A percentile compares a stretch with the other conserved stretches of the same genome.
These are phyloP conservation scores for Penstemon barbatus DNA, from an alignment of 257 asterid genomes.

Conservation along the genomic window DNA sequence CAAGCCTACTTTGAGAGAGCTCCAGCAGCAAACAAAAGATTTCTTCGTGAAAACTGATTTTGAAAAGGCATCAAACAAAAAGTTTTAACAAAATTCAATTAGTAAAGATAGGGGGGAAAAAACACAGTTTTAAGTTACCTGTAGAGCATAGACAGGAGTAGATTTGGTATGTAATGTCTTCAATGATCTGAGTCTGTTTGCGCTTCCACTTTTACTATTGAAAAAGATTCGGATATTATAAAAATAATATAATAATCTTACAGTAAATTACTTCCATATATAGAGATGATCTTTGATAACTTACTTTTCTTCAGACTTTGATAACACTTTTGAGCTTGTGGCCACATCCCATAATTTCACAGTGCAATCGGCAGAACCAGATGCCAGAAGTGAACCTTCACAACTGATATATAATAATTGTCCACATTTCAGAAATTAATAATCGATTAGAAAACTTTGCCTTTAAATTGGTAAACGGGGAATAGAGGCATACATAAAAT, in stretches of 20 bases:
- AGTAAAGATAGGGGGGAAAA: background rate
- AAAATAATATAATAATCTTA: background rate
- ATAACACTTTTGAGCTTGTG: conserved; percentile 61
- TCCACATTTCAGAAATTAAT: conserved; percentile 14
- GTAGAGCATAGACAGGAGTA: conserved; percentile 59
- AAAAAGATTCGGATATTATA: background rate
- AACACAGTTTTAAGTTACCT: conserved; percentile 30
- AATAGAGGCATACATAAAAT: background rate
- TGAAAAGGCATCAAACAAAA: background rate
- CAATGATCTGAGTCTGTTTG: conserved; percentile 72
- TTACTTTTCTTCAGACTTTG: conserved; percentile 75
- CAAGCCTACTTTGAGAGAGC: conserved; percentile 47
- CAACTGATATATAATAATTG: conserved; percentile 54
- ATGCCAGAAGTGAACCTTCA: conserved; percentile 98
- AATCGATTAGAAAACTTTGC: conserved; percentile 8
- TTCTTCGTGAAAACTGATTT: conserved; percentile 59
- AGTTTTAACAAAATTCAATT: background rate
- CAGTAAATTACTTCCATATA: background rate
- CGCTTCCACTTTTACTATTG: conserved; percentile 61
- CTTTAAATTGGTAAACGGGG: conserved; percentile 14
- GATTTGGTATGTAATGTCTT: conserved; percentile 70
- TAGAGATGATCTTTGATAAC: conserved; percentile 16
- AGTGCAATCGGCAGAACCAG: conserved; percentile 98
- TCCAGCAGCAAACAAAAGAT: conserved; percentile 66
- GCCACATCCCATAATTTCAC: conserved; percentile 97